Evolutionary conservation across 2,329 filamentous ascomycete species (phyloP), one percentile per base, ranked within the genome.

Genomic region (Pseudocercospora eumusae): DNA sequence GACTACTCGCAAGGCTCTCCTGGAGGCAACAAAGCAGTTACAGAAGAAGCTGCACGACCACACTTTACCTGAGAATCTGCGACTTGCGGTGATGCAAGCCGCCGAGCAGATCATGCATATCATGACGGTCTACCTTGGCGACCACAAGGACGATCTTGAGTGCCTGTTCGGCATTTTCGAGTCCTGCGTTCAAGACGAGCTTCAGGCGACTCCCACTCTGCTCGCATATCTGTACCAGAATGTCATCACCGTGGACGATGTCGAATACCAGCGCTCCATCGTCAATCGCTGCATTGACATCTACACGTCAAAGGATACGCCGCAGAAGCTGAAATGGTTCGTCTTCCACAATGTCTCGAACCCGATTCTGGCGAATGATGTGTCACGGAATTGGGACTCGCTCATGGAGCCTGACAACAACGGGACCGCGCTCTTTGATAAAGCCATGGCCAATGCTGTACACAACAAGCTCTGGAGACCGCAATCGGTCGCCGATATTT

Each of bases 391-490:
- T 62, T 95, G 91, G 83, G 83, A 86, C 47, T 71, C 61, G 18
- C 66, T 82, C 23, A 81, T 82, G 62, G 75, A 82, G 80, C 63
- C 78, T 80, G 44, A 83, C 44, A 81, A 83, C 42, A 82, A 82
- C 66, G 84, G 83, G 2, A 89, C 87, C 13, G 88, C 87, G 61
- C 80, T 99, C 20, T 90, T 98, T 77, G 93, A 99, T 74, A 89
- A 88, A 73, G 81, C 86, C 53, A 87, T 99, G 77, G 93, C 95
- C 33, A 93, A 97, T 64, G 89, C 90, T 8, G 91, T 99, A 64
- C 92, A 96, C 75, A 88, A 88, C 69, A 95, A 93, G 75, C 87
- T 99, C 57, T 99, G 95, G 96, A 93, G 91, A 75, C 89, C 92
- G 21, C 92, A 96, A 62, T 76, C 79, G 65, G 82, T 92, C 31